Evolutionary conservation across 768 basidiomycete species (phyloP).

Genomic region (Amanita pallidorosea): DNA sequence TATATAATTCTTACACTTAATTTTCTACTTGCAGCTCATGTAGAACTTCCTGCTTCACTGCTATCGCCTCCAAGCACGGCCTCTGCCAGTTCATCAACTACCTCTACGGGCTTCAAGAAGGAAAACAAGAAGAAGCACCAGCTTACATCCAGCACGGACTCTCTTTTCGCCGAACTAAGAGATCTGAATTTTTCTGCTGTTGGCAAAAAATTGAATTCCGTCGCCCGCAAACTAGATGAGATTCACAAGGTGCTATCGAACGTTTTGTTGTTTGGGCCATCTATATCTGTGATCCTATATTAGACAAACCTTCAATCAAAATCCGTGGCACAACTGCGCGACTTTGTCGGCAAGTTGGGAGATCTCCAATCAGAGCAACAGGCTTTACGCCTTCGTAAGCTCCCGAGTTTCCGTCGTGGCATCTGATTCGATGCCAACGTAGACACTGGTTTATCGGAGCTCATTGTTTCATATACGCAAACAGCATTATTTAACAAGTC

Average conservation of each 20-base stretch:
- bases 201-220: slow-evolving; percentile 67
- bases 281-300: background rate
- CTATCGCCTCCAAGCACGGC: slow-evolving; percentile 45
- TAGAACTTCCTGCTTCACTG: slow-evolving; percentile 68
- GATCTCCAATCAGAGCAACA: slow-evolving; percentile 90
- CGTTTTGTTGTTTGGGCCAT: background rate
- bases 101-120: slow-evolving; percentile 41
- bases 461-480: slow-evolving; percentile 74
- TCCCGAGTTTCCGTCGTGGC: slow-evolving; percentile 3
- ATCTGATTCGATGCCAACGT: slow-evolving; percentile 2
- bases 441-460: slow-evolving; percentile 95
- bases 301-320: slow-evolving; percentile 81
- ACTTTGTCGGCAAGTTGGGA: slow-evolving; percentile 92
- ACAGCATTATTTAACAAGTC: slow-evolving; percentile 86
- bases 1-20: background rate
- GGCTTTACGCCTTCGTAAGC: slow-evolving; percentile 78
- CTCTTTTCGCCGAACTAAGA: slow-evolving; percentile 71
- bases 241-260: slow-evolving; percentile 67
- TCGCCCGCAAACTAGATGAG: slow-evolving; percentile 79
- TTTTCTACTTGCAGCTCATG: slow-evolving; percentile 42
- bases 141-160: slow-evolving; percentile 67
- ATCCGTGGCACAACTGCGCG: slow-evolving; percentile 82
- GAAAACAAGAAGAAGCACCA: slow-evolving; percentile 88
- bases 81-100: slow-evolving; percentile 26
- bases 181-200: slow-evolving; percentile 91